Percentiles rank a stretch among this genome's conserved stretches.
Conservation (phyloP, 768 basidiomycete genomes). For the Lactarius psammicola region DNA sequence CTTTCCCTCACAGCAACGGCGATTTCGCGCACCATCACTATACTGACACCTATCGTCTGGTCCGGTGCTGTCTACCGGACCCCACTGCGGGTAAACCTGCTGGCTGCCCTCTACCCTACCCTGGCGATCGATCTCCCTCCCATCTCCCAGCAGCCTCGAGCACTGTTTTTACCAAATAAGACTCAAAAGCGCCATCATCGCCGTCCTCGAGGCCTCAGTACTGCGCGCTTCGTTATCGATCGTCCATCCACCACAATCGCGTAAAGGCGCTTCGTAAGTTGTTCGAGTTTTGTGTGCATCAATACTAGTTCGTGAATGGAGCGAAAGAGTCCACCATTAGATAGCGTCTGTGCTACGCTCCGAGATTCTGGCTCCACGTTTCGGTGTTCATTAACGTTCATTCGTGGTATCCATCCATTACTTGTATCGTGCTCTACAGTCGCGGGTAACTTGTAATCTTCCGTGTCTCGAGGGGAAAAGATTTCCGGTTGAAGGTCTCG, state of each 20-base stretch:
- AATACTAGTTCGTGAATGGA: not conserved
- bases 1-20: not conserved
- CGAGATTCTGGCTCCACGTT: not conserved
- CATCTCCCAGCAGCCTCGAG: not conserved
- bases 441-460: too few species aligned
- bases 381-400: too few species aligned
- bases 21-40: conserved; percentile 1
- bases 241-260: conserved; percentile 1
- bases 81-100: too few species aligned
- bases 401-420: not conserved
- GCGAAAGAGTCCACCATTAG: not conserved
- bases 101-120: not conserved
- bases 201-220: conserved; percentile 12
- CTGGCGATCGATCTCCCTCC: conserved; percentile 5
- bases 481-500: too few species aligned
- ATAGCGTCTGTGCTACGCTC: not conserved
- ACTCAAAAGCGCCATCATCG: not conserved
- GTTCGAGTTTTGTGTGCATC: not conserved
- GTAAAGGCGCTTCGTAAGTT: not conserved
- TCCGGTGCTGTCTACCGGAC: too few species aligned
- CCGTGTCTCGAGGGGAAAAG: not conserved
- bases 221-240: conserved; percentile 17
- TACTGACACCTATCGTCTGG: not conserved
- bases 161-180: not conserved
- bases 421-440: not conserved